Conservation (phyloP, 1,139 yeast species). For the Debaryomyces sp. region DNA sequence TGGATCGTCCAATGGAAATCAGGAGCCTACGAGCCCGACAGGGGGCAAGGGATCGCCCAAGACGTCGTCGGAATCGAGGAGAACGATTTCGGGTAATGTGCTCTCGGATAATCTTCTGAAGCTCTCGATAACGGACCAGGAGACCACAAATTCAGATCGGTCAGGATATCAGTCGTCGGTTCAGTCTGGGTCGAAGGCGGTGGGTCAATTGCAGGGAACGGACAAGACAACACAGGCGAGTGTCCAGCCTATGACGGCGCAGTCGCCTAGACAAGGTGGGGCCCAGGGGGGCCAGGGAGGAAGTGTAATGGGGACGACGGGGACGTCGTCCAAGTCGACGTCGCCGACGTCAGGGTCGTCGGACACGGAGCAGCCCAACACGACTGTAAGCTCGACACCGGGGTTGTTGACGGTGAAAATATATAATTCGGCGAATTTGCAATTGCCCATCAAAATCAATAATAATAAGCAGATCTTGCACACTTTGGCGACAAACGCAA, state of each 20-base stretch:
- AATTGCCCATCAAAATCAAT: conserved; percentile 62
- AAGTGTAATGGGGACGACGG: conserved; percentile 8
- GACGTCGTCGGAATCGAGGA: conserved; percentile 30
- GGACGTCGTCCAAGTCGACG: conserved; percentile 1
- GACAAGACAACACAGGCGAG: not conserved
- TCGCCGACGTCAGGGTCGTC: conserved; percentile 5
- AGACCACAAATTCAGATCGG: conserved; percentile 6
- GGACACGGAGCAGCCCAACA: conserved; percentile 8
- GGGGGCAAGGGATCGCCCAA: conserved; percentile 18
- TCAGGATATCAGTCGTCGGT: conserved; percentile 4
- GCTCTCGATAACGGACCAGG: conserved; percentile 24
- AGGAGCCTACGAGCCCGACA: not conserved
- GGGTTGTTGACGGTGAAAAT: conserved; percentile 74
- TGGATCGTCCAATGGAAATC: conserved; percentile 27
- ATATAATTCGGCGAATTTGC: conserved; percentile 60
- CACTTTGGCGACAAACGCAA: conserved; percentile 53
- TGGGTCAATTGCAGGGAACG: not conserved
- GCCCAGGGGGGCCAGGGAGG: not conserved
- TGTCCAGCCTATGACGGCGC: not conserved
- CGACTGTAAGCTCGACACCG: conserved; percentile 38
- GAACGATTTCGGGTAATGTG: conserved; percentile 26
- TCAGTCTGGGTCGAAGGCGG: not conserved
- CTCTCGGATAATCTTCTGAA: conserved; percentile 32
- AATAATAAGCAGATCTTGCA: conserved; percentile 54
- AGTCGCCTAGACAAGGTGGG: not conserved